These are phyloP conservation scores for Dactylellina drechsleri DNA, from an alignment of 2,329 filamentous ascomycete species.

Conservation along the genomic window DNA sequence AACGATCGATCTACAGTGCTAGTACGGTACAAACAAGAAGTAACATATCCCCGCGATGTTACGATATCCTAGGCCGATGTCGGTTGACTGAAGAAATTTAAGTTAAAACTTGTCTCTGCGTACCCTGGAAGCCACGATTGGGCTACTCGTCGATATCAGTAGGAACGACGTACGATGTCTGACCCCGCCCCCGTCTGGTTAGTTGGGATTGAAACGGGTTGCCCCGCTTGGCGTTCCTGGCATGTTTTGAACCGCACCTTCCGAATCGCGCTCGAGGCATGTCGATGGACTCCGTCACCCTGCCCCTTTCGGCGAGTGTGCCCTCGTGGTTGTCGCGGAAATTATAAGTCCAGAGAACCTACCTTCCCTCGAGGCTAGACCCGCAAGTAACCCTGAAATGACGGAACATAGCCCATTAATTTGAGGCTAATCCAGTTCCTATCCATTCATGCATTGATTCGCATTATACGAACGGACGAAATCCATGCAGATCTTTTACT, in stretches of 20 bases:
- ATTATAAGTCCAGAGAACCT: slow-evolving; percentile 30
- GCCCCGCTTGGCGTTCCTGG: slow-evolving; percentile 13
- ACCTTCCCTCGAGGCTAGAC: slow-evolving; percentile 15
- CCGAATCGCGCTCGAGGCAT: slow-evolving; percentile 34
- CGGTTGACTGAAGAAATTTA: too few relatives aligned
- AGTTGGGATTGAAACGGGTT: slow-evolving; percentile 18
- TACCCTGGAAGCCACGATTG: not conserved
- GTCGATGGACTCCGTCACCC: slow-evolving; percentile 4
- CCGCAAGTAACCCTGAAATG: slow-evolving; percentile 18
- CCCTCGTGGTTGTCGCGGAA: slow-evolving; percentile 25
- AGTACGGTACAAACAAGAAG: too few relatives aligned
- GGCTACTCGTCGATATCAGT: slow-evolving; percentile 5
- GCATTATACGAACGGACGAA: not conserved
- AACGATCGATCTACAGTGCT: too few relatives aligned
- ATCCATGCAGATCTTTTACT: slow-evolving; percentile 14
- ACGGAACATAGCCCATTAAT: slow-evolving; percentile 3
- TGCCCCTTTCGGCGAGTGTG: slow-evolving; percentile 11
- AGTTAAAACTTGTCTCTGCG: too few relatives aligned
- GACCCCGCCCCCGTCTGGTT: slow-evolving; percentile 10
- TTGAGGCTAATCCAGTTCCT: slow-evolving; percentile 2
- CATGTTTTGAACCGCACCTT: slow-evolving; percentile 39
- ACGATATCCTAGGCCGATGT: too few relatives aligned
- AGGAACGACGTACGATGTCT: slow-evolving; percentile 18
- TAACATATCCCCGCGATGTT: too few relatives aligned
- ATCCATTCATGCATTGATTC: slow-evolving; percentile 10